Evolutionary conservation across 2,329 filamentous ascomycete genomes (phyloP).

Genomic region (Exophiala alcalophila): DNA sequence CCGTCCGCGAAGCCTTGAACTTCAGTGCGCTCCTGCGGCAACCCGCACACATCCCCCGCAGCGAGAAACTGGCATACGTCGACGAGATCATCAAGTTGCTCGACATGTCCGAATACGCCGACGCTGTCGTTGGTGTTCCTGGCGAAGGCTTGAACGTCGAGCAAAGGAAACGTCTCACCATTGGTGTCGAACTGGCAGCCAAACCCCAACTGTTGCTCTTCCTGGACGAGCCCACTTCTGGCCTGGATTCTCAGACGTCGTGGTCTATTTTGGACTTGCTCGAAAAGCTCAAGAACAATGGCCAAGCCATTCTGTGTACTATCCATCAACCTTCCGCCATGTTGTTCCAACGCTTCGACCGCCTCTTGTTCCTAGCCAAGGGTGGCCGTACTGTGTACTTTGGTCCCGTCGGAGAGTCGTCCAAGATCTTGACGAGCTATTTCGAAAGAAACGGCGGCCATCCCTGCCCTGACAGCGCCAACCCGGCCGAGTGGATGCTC

Average conservation of each 20-base stretch:
- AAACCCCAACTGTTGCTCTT: conserved; percentile 88
- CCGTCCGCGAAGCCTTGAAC: conserved; percentile 80
- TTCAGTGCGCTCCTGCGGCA: conserved; percentile 86
- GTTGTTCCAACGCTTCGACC: conserved; percentile 82
- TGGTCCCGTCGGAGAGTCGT: conserved; percentile 62
- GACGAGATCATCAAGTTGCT: conserved; percentile 87
- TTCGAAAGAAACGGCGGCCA: conserved; percentile 65
- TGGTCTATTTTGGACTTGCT: conserved; percentile 88
- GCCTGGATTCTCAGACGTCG: conserved; percentile 87
- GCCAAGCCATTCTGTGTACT: conserved; percentile 92
- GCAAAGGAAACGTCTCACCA: conserved; percentile 75
- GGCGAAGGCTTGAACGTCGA: conserved; percentile 68
- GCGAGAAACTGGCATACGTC: conserved; percentile 83
- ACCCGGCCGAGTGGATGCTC: conserved; percentile 75
- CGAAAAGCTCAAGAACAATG: conserved; percentile 82
- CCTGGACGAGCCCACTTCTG: conserved; percentile 91
- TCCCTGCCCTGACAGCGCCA: conserved; percentile 59
- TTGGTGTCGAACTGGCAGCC: conserved; percentile 92
- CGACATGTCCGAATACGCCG: conserved; percentile 86
- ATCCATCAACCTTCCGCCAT: conserved; percentile 97
- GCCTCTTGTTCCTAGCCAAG: conserved; percentile 60
- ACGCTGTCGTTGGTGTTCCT: conserved; percentile 84
- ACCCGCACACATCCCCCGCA: conserved; percentile 65
- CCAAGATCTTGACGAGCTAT: conserved; percentile 56
- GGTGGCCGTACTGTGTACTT: conserved; percentile 69